Evolutionary conservation across 1,139 yeast genomes (phyloP).

Genomic region (Blastobotrys malaysiensis): DNA sequence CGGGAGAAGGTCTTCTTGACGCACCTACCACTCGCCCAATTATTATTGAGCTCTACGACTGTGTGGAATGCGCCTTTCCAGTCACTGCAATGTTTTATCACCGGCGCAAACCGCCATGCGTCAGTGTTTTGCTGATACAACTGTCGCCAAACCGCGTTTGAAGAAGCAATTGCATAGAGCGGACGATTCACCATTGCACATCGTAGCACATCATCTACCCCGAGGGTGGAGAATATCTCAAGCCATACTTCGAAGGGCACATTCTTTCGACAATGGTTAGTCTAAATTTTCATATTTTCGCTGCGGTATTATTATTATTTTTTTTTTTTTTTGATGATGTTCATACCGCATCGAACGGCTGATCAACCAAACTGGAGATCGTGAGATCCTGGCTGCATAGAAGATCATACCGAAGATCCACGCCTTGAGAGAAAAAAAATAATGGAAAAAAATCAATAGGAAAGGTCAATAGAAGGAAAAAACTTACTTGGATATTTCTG

Average conservation of each 20-base stretch:
- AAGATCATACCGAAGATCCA: not conserved
- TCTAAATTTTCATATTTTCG: no score
- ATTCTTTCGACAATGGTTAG: not conserved
- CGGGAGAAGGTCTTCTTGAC: constrained; percentile 6
- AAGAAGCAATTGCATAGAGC: not conserved
- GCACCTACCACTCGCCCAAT: constrained; percentile 11
- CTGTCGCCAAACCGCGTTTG: not conserved
- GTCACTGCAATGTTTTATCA: not conserved
- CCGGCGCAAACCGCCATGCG: not conserved
- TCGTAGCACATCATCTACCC: constrained; percentile 3
- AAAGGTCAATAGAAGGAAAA: not conserved
- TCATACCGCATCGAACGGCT: not conserved
- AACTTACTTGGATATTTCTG: not conserved
- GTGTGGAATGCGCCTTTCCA: constrained; percentile 8
- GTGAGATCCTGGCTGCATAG: not conserved
- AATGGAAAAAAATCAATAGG: no score
- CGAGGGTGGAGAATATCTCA: constrained; percentile 8
- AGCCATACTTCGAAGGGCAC: constrained; percentile 10
- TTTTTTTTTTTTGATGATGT: not conserved
- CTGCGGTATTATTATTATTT: no score
- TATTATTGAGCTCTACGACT: constrained; percentile 2
- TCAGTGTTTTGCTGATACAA: not conserved
- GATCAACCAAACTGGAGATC: not conserved
- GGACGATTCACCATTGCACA: not conserved
- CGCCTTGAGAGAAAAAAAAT: not conserved